Conservation (phyloP, 2,329 filamentous ascomycete genomes). For the Colletotrichum sp. region DNA sequence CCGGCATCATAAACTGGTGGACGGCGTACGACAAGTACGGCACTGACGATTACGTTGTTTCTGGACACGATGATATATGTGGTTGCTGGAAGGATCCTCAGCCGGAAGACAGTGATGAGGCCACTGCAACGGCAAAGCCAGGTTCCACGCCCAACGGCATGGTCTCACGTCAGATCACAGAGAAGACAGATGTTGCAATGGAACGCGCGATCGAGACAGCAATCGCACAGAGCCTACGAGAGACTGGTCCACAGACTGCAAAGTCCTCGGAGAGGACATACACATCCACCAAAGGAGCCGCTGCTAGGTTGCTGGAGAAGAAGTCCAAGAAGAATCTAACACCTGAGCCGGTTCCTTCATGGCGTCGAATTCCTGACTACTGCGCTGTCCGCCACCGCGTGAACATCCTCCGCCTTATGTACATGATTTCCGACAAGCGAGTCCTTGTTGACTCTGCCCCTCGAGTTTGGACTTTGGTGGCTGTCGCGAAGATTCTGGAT, state of each 20-base stretch:
- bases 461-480: constrained; percentile 71
- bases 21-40: constrained; percentile 37
- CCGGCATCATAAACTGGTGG: constrained; percentile 62
- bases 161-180: not conserved
- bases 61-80: constrained; percentile 48
- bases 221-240: not conserved
- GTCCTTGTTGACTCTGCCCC: constrained; percentile 67
- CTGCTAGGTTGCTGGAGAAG: constrained; percentile 21
- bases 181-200: not conserved
- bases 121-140: not conserved
- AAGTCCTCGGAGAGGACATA: not conserved
- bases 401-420: constrained; percentile 67
- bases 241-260: not conserved
- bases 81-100: constrained; percentile 26
- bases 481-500: constrained; percentile 64
- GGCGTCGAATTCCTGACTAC: constrained; percentile 59
- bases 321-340: constrained; percentile 23
- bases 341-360: constrained; percentile 26
- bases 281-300: not conserved
- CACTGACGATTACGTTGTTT: constrained; percentile 33
- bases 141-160: not conserved
- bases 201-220: not conserved
- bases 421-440: constrained; percentile 59
- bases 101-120: not conserved
- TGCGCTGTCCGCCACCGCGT: constrained; percentile 67